phyloP scores from a whole-genome alignment of 1,284 basidiomycete species.

The Rhodotorula mucilaginosa region DNA sequence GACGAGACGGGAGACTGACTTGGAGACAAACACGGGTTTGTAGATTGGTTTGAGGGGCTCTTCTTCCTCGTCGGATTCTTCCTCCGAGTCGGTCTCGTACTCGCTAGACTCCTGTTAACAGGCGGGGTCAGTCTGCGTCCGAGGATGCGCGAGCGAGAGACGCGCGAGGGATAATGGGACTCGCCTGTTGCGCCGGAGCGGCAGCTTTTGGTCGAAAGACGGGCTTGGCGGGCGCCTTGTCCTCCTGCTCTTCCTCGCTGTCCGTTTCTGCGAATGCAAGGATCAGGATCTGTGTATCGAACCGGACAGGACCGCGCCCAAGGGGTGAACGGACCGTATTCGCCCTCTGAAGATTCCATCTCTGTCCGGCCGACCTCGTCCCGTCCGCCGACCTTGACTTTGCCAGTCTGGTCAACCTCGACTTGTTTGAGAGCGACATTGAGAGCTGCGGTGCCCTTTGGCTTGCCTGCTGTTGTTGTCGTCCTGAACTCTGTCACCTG shows the following conservation, averaged over 20 bases:
- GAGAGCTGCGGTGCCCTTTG: conserved; percentile 23
- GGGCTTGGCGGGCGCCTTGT: conserved; percentile 12
- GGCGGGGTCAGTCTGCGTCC: neutral
- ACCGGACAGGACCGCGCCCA: neutral
- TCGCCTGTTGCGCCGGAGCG: conserved; percentile 43
- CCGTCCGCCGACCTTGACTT: conserved; percentile 35
- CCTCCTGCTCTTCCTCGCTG: conserved; percentile 50
- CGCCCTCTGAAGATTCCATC: conserved; percentile 30
- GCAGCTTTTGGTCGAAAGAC: conserved; percentile 43
- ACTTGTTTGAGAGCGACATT: conserved; percentile 41
- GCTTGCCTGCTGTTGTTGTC: neutral
- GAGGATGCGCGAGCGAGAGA: neutral
- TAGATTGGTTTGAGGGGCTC: conserved; percentile 59
- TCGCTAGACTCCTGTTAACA: conserved; percentile 44
- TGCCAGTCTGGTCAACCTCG: conserved; percentile 38
- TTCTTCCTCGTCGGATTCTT: conserved; percentile 56
- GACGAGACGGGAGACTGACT: conserved; percentile 56
- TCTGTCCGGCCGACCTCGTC: conserved; percentile 36
- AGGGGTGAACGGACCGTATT: conserved; percentile 17
- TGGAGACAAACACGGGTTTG: conserved; percentile 85
- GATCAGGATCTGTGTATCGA: neutral
- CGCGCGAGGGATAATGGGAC: conserved; percentile 5
- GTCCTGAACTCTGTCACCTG: conserved; percentile 18
- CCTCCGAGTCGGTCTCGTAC: conserved; percentile 60
- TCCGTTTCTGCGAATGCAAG: conserved; percentile 24